A percentile compares a stretch with the other conserved stretches of the same genome.
phyloP scores from a whole-genome alignment of 257 asterid species.

The Petrea volubilis region DNA sequence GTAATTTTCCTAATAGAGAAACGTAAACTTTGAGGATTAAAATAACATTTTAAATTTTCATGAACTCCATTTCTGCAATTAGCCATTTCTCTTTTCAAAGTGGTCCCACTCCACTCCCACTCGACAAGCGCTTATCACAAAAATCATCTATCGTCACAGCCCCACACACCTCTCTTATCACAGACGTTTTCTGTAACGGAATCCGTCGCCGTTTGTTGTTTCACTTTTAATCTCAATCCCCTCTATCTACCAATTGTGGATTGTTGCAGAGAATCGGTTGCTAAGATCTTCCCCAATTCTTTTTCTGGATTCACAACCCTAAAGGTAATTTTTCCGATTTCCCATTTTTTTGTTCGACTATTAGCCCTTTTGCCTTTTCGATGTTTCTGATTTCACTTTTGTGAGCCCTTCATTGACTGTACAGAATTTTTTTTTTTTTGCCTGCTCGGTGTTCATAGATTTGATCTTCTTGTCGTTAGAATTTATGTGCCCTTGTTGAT shows the following conservation, averaged over 20 bases:
- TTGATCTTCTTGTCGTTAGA: conserved; percentile 8
- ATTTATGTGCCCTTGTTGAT: neutral
- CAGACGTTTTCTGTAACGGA: conserved; percentile 32
- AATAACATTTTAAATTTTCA: neutral
- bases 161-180: conserved; percentile 16
- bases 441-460: conserved; percentile 11
- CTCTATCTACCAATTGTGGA: neutral
- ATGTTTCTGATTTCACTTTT: neutral
- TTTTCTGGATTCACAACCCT: conserved; percentile 8
- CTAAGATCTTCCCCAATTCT: conserved; percentile 35
- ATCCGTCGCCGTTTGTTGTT: conserved; percentile 36
- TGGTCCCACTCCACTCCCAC: conserved; percentile 3
- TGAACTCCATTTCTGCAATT: neutral
- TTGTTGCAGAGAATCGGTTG: conserved; percentile 30
- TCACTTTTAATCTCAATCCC: conserved; percentile 17
- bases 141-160: conserved; percentile 1
- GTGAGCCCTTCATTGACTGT: neutral
- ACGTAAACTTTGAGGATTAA: neutral
- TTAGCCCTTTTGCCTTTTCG: neutral
- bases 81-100: neutral
- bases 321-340: conserved; percentile 27
- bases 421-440: neutral
- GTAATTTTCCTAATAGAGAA: too few species aligned
- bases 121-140: conserved; percentile 23
- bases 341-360: neutral